phyloP scores from a whole-genome alignment of 371 early-diverging fungal species.

The Mucor mucedo region DNA sequence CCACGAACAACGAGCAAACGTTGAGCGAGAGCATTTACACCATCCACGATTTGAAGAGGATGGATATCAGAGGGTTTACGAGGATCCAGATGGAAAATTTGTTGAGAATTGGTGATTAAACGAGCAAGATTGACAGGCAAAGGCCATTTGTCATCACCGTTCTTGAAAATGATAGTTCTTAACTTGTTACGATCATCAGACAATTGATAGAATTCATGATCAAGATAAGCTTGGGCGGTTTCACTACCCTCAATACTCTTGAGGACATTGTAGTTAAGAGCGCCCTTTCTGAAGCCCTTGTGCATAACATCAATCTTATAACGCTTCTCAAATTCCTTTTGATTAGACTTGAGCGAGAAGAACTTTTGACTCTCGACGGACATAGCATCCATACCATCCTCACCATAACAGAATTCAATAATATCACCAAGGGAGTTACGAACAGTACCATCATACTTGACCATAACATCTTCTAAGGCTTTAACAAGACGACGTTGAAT shows the following conservation, averaged over 20 bases:
- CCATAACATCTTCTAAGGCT: slow-evolving; percentile 98
- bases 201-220: slow-evolving; percentile 84
- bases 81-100: slow-evolving; percentile 85
- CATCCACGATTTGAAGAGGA: slow-evolving; percentile 82
- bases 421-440: slow-evolving; percentile 94
- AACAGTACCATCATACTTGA: slow-evolving; percentile 98
- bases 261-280: slow-evolving; percentile 68
- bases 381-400: slow-evolving; percentile 98
- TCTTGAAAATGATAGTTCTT: slow-evolving; percentile 80
- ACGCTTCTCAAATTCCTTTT: slow-evolving; percentile 76
- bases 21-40: slow-evolving; percentile 74
- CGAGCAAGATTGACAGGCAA: slow-evolving; percentile 92
- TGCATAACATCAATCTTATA: slow-evolving; percentile 83
- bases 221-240: slow-evolving; percentile 73
- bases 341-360: slow-evolving; percentile 66
- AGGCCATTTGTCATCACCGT: slow-evolving; percentile 81
- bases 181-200: slow-evolving; percentile 74
- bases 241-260: slow-evolving; percentile 73
- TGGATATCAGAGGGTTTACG: slow-evolving; percentile 85
- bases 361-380: slow-evolving; percentile 89
- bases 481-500: slow-evolving; percentile 99
- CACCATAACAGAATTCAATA: slow-evolving; percentile 97
- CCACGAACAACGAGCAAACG: slow-evolving; percentile 87
- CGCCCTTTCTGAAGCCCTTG: slow-evolving; percentile 64
- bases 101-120: slow-evolving; percentile 90